Evolutionary conservation across 139 green algal genomes (phyloP).

Genomic region (Picochlorum sp.): DNA sequence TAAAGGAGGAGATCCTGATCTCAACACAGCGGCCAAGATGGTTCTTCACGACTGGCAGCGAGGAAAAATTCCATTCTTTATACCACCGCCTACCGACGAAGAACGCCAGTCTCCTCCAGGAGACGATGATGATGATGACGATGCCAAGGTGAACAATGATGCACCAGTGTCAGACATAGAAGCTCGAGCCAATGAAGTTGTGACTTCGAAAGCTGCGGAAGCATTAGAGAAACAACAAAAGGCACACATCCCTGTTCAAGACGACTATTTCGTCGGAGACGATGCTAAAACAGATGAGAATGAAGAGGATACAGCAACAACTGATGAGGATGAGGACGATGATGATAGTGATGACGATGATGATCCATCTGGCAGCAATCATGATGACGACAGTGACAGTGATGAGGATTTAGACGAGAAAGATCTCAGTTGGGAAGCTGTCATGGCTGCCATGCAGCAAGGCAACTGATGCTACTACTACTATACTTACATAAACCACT

Average conservation of each 20-base stretch:
- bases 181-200: slow-evolving; percentile 30
- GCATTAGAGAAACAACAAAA: slow-evolving; percentile 43
- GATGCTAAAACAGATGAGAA: slow-evolving; percentile 36
- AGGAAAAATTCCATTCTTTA: slow-evolving; percentile 95
- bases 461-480: neutral
- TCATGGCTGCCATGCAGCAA: slow-evolving; percentile 59
- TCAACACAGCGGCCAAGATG: slow-evolving; percentile 91
- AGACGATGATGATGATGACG: neutral
- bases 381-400: slow-evolving; percentile 45
- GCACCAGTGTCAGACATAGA: slow-evolving; percentile 10
- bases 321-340: slow-evolving; percentile 14
- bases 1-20: slow-evolving; percentile 84
- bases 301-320: slow-evolving; percentile 3
- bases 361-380: slow-evolving; percentile 33
- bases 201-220: slow-evolving; percentile 34
- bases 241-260: slow-evolving; percentile 49
- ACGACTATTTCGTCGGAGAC: slow-evolving; percentile 57
- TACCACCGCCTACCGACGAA: slow-evolving; percentile 64
- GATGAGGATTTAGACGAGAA: slow-evolving; percentile 62
- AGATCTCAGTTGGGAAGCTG: slow-evolving; percentile 80
- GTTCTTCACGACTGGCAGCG: slow-evolving; percentile 97
- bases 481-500: too few relatives aligned
- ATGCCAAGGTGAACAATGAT: slow-evolving; percentile 20
- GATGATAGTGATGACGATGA: slow-evolving; percentile 2
- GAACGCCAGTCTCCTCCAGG: slow-evolving; percentile 23